Evolutionary conservation across 805 yeast species (phyloP).

Genomic region (Yarrowia alimentaria): DNA sequence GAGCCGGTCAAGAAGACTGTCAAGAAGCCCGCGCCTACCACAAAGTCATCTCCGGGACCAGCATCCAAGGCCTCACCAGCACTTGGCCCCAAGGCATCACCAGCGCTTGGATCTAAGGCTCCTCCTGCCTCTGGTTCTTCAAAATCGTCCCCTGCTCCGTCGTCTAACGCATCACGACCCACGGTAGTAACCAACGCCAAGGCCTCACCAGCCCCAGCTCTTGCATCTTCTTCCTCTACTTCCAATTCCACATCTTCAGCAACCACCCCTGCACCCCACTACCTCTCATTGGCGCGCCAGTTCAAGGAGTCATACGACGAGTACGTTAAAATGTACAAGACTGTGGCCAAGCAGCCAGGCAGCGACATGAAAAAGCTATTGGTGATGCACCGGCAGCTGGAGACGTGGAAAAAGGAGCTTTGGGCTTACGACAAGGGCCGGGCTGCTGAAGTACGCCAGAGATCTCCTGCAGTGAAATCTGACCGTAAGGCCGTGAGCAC

Average conservation of each 20-base stretch:
- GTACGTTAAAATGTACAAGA: slow-evolving; percentile 48
- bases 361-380: slow-evolving; percentile 44
- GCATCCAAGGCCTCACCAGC: slow-evolving; percentile 2
- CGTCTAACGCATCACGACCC: neutral
- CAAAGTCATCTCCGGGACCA: neutral
- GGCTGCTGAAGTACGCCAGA: slow-evolving; percentile 8
- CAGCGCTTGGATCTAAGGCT: neutral
- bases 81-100: neutral
- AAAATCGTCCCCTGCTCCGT: slow-evolving; percentile 1
- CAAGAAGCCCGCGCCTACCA: slow-evolving; percentile 5
- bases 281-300: slow-evolving; percentile 45
- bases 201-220: slow-evolving; percentile 4
- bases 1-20: slow-evolving; percentile 11
- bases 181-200: too few relatives aligned
- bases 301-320: slow-evolving; percentile 51
- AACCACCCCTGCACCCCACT: slow-evolving; percentile 22
- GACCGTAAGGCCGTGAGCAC: slow-evolving; percentile 20
- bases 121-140: too few relatives aligned
- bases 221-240: neutral
- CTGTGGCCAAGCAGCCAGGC: slow-evolving; percentile 36
- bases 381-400: slow-evolving; percentile 51
- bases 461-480: slow-evolving; percentile 28
- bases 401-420: slow-evolving; percentile 55
- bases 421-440: slow-evolving; percentile 44
- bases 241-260: neutral